These are phyloP conservation scores for Lentithecium fluviatile DNA, from an alignment of 495 filamentous ascomycete genomes.

Conservation along the genomic window DNA sequence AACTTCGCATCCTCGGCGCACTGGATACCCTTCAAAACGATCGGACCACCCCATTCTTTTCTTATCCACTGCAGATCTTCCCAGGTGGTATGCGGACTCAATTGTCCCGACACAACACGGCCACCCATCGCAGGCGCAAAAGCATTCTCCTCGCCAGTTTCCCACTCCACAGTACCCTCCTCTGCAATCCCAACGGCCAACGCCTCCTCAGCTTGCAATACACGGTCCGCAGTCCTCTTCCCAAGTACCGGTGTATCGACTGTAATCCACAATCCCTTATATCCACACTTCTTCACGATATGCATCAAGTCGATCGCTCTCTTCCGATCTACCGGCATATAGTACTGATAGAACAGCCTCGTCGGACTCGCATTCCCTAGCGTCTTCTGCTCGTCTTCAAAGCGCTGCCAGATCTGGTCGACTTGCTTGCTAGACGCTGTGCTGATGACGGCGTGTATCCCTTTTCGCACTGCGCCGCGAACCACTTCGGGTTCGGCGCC, in stretches of 20 bases:
- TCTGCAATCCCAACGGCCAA: slow-evolving; percentile 27
- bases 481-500: slow-evolving; percentile 30
- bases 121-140: slow-evolving; percentile 22
- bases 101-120: slow-evolving; percentile 3
- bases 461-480: slow-evolving; percentile 23
- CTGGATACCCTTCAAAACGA: slow-evolving; percentile 28
- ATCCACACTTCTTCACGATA: slow-evolving; percentile 21
- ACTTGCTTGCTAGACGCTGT: slow-evolving; percentile 13
- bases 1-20: slow-evolving; percentile 30
- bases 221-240: slow-evolving; percentile 43
- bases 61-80: slow-evolving; percentile 28
- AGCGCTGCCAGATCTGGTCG: slow-evolving; percentile 15
- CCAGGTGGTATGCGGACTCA: slow-evolving; percentile 26
- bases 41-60: slow-evolving; percentile 30
- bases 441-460: slow-evolving; percentile 21
- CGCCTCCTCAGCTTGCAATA: slow-evolving; percentile 35
- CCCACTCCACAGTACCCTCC: slow-evolving; percentile 18
- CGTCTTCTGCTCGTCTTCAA: slow-evolving; percentile 8
- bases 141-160: slow-evolving; percentile 18
- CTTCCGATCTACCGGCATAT: slow-evolving; percentile 26
- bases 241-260: slow-evolving; percentile 42
- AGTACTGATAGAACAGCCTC: slow-evolving; percentile 30
- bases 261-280: slow-evolving; percentile 43
- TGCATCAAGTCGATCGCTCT: slow-evolving; percentile 23
- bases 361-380: slow-evolving; percentile 13